Evolutionary conservation across 2,329 filamentous ascomycete species (phyloP).

Genomic region (Neonectria hederae): DNA sequence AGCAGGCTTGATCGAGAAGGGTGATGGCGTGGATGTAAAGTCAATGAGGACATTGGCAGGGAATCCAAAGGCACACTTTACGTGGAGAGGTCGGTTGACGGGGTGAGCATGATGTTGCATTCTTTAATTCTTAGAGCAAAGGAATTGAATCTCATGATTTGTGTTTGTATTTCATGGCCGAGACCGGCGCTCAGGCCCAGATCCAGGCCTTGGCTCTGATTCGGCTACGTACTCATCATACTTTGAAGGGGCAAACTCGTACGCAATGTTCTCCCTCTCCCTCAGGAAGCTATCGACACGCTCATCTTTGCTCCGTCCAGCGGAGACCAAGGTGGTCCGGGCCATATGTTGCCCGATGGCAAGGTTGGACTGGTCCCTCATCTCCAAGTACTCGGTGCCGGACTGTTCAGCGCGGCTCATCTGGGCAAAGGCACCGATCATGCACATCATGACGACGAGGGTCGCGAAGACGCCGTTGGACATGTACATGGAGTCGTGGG

Average conservation of each 20-base stretch:
- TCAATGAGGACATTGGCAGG: conserved; percentile 4
- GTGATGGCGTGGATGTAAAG: neutral
- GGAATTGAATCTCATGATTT: neutral
- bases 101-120: neutral
- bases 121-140: neutral
- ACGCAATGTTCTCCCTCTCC: conserved; percentile 67
- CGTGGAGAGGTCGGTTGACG: conserved; percentile 1
- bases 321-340: conserved; percentile 62
- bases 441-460: conserved; percentile 74
- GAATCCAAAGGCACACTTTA: conserved; percentile 1
- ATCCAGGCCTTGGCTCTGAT: neutral
- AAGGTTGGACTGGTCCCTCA: conserved; percentile 71
- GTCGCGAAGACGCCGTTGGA: conserved; percentile 80
- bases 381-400: conserved; percentile 70
- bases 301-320: conserved; percentile 65
- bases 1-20: neutral
- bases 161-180: conserved; percentile 1
- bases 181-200: conserved; percentile 13
- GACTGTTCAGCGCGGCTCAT: conserved; percentile 73
- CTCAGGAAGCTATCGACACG: conserved; percentile 82
- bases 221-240: conserved; percentile 39
- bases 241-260: conserved; percentile 45
- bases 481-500: conserved; percentile 68
- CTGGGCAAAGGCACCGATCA: conserved; percentile 77
- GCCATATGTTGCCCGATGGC: conserved; percentile 70